Percentiles rank a stretch among this genome's conserved stretches.
Conservation (phyloP, 2,329 filamentous ascomycete species). For the Juglanconis sp. region DNA sequence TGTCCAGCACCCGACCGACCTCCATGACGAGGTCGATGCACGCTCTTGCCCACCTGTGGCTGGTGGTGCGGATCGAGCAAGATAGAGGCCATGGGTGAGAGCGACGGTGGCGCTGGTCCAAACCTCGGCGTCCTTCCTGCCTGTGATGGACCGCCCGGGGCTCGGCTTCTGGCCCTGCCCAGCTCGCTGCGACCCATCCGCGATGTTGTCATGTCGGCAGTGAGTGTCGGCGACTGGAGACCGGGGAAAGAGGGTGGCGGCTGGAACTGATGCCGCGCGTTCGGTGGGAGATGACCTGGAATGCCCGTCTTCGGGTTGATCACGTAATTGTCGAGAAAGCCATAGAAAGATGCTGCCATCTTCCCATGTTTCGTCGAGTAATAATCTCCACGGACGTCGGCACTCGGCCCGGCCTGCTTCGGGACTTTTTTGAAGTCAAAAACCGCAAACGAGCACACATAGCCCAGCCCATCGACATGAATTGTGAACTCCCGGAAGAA, state of each 20-base stretch:
- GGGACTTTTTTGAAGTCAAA: conserved; percentile 92
- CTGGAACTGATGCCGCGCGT: conserved; percentile 61
- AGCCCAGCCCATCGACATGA: conserved; percentile 91
- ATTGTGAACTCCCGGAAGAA: conserved; percentile 98
- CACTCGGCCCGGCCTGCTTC: conserved; percentile 37
- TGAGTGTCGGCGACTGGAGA: conserved; percentile 60
- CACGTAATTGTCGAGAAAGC: conserved; percentile 90
- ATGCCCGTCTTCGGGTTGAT: conserved; percentile 68
- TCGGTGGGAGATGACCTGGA: conserved; percentile 56
- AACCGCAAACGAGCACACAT: conserved; percentile 95
- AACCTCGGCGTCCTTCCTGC: conserved; percentile 40
- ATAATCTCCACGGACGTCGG: conserved; percentile 84
- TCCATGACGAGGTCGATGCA: conserved; percentile 41
- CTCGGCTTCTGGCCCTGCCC: conserved; percentile 38
- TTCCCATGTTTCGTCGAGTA: conserved; percentile 95
- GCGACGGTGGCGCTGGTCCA: conserved; percentile 43
- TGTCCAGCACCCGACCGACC: conserved; percentile 38
- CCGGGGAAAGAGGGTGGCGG: conserved; percentile 74
- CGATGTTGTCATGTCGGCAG: conserved; percentile 53
- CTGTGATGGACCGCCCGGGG: conserved; percentile 32
- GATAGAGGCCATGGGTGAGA: conserved; percentile 69
- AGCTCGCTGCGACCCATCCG: conserved; percentile 43
- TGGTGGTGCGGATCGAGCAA: conserved; percentile 75
- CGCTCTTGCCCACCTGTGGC: conserved; percentile 50
- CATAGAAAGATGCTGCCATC: conserved; percentile 96